phyloP scores from a whole-genome alignment of 345 rosid species.

The Aquilaria yunnanensis region DNA sequence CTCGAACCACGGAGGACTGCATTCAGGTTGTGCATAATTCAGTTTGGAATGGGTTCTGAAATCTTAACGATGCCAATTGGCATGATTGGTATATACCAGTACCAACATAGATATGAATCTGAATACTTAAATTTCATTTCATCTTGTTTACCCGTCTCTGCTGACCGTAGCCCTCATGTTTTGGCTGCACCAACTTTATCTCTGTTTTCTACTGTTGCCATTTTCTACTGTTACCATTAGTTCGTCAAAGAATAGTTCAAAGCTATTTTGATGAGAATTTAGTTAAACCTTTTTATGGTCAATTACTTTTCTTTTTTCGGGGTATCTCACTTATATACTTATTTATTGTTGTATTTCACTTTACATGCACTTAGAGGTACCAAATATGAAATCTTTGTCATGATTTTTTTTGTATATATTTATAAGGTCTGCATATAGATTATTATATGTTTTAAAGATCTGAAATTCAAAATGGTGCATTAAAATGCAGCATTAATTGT shows the following conservation, averaged over 20 bases:
- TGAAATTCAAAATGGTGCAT: neutral
- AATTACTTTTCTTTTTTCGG: no score
- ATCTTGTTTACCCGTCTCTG: neutral
- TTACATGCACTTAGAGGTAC: neutral
- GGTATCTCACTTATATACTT: no score
- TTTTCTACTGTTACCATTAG: no score
- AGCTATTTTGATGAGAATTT: neutral
- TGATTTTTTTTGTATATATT: neutral
- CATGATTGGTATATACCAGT: no score
- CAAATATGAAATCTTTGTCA: neutral
- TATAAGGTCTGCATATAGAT: neutral
- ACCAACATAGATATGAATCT: neutral
- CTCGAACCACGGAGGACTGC: conserved; percentile 45
- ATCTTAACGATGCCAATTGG: no score
- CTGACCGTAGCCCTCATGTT: no score
- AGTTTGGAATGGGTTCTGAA: no score
- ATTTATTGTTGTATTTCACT: neutral
- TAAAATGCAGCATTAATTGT: neutral
- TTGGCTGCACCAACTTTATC: no score
- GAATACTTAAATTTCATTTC: neutral
- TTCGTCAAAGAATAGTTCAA: no score
- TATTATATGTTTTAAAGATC: neutral
- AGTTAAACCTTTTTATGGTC: neutral
- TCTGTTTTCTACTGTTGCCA: no score
- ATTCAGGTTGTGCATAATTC: conserved; percentile 36